Conservation (phyloP, 106 monocot species). For the Gastrodia elata region DNA sequence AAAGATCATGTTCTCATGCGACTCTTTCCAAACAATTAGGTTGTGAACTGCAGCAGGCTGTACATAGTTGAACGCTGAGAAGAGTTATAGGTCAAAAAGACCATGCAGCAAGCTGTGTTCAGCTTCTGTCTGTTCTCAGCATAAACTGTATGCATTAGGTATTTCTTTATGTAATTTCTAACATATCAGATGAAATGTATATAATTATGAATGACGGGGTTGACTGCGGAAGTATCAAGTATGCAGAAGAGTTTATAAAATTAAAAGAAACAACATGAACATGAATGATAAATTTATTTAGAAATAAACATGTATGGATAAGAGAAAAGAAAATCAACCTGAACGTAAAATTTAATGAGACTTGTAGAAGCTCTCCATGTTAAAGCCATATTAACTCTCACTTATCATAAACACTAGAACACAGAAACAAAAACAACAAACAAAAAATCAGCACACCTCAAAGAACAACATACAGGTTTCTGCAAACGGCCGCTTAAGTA, state of each 20-base stretch:
- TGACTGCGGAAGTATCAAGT: background rate
- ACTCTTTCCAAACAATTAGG: too few relatives aligned
- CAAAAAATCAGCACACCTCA: conserved; percentile 36
- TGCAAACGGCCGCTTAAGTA: conserved; percentile 90
- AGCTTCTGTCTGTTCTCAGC: too few relatives aligned
- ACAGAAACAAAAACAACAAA: conserved; percentile 10
- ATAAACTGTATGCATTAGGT: background rate
- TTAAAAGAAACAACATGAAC: background rate
- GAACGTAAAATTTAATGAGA: background rate
- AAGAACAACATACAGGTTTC: conserved; percentile 86
- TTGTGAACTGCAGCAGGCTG: too few relatives aligned
- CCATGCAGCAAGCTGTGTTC: too few relatives aligned
- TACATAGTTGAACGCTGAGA: too few relatives aligned
- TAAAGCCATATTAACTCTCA: background rate
- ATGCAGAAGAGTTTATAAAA: background rate
- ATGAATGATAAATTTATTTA: background rate
- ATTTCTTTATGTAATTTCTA: background rate
- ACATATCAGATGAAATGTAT: background rate
- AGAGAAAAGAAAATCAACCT: background rate
- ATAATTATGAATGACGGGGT: conserved; percentile 1
- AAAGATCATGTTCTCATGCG: too few relatives aligned
- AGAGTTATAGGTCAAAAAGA: too few relatives aligned
- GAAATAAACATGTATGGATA: background rate
- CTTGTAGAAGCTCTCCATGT: background rate
- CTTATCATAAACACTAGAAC: background rate